Base-by-base conservation (phyloP, 2,329 filamentous ascomycete genomes). In the Cercospora brassicicola region DNA sequence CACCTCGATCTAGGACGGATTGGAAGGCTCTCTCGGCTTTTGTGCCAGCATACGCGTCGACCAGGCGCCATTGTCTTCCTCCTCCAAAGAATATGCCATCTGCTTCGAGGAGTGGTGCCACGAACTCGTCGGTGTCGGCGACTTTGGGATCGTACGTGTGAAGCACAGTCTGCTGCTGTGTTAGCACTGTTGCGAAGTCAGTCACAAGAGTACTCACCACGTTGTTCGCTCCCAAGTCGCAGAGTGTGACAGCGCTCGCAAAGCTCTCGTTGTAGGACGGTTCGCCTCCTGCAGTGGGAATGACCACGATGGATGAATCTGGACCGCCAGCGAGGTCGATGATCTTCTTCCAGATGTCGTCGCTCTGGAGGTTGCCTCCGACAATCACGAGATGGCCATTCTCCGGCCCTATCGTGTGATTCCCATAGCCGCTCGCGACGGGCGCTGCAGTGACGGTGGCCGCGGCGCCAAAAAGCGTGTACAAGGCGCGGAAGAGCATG, bases 31-130 rank as follows among this genome's bases (percentile, higher is more conserved):
- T 51, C 51, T 73, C 72, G 4, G 67, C 45, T 45, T 70, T 67
- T 15, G 72, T 73, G 11, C 71, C 72, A 4, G 71, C 71, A 26
- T 73, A 73, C 5, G 67, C 72, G 31, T 73, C 72, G 10, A 72
- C 71, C 13, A 73, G 65, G 4, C 72, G 66, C 72, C 72, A 73
- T 65, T 73, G 72, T n/a, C 71, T 45, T 13, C 72, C 72, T 11
- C 72, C 72, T 57, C 71, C 71, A 59, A 73, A 73, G 60, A 70
- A 73, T 55, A 73, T 67, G 10, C 69, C 72, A 20, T 57, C 64
- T 1, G 72, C 72, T 10, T 67, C 60, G 36, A 59, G 53, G 15
- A 72, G 31, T 0, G 72, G 71, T 8, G 71, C 72, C 23, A 72
- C 60, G 26, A 72, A 73, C 11, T 69, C 72, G 30, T 72, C 69